Base-by-base conservation (phyloP, 2,329 filamentous ascomycete species). In the Sclerotinia trifoliorum region DNA sequence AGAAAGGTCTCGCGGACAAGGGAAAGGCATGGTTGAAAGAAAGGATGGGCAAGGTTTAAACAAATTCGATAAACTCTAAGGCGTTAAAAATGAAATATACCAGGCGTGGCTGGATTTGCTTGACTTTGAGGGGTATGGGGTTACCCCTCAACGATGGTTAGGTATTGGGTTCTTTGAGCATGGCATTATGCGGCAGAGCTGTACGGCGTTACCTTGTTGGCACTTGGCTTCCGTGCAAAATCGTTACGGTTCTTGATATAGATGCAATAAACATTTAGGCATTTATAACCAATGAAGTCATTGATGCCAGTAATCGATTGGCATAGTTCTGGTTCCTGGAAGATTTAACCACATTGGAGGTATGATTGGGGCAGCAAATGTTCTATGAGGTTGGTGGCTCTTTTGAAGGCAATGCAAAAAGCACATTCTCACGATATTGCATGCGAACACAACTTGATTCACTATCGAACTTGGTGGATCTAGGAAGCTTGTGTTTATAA, bases 1-100 rank as follows among this genome's bases (percentile, higher is more conserved):
- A 67, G 65, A 73, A 74, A 66, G 81, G 81, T 4, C 75, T 84
- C 60, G 79, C 84, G 10, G 83, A 84, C 64, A 85, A 83, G 75
- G 84, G 83, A 52, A 86, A 85, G 78, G 84, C 84, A 67, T 77
- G 82, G 67, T 21, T 67, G 19, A 67, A 63, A 42, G 48, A 51
- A 24, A 67, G n/a, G 21, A 63, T 67, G 7, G 35, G 56, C 39
- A 67, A 54, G 49, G 58, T 48, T 35, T 67, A 35, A 54, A 46
- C 24, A 39, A 26, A 21, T 7, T 39, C 26, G 8, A 51, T 13
- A 21, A n/a, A 15, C 11, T 42, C 17, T 7, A 29, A 48, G 44
- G 46, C 46, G 35, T 52, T 26, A 44, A 32, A 44, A 26, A 26
- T 35, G 35, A 17, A 62, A 35, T 21, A 52, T 63, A 63, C 29